Evolutionary conservation across 2,329 filamentous ascomycete genomes (phyloP).

Genomic region (Xylariales sp.): DNA sequence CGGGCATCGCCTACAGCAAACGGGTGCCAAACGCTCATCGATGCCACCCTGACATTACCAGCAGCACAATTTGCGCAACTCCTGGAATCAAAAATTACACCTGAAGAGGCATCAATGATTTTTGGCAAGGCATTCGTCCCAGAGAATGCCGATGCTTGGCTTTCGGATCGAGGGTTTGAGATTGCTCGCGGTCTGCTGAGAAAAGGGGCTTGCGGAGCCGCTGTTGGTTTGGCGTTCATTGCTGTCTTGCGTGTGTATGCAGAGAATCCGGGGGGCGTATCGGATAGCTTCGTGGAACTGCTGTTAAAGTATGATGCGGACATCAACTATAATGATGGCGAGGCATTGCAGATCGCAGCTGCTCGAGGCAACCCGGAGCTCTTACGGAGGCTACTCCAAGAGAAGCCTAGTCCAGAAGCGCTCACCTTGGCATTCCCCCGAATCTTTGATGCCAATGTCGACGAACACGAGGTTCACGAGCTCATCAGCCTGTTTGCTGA

Average conservation of each 20-base stretch:
- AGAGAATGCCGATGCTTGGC: conserved; percentile 38
- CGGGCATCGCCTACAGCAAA: conserved; percentile 50
- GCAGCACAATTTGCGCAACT: conserved; percentile 37
- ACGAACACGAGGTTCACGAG: conserved; percentile 45
- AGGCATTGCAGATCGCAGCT: conserved; percentile 50
- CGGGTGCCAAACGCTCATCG: conserved; percentile 47
- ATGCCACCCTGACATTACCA: conserved; percentile 38
- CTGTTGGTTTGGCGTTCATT: conserved; percentile 40
- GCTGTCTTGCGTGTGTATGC: conserved; percentile 40
- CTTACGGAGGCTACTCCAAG: conserved; percentile 44
- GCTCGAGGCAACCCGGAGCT: conserved; percentile 45
- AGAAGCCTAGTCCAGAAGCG: conserved; percentile 44
- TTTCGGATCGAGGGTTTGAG: conserved; percentile 40
- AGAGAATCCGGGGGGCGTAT: conserved; percentile 32
- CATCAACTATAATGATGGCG: conserved; percentile 47
- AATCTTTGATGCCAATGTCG: conserved; percentile 47
- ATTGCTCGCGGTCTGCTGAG: conserved; percentile 44
- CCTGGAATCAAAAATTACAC: conserved; percentile 35
- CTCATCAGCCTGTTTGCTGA: conserved; percentile 49
- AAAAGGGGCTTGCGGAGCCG: conserved; percentile 43
- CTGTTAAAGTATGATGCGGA: conserved; percentile 38
- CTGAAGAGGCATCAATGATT: conserved; percentile 38
- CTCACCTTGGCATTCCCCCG: conserved; percentile 50
- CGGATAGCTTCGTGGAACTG: conserved; percentile 41
- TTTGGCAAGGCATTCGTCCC: conserved; percentile 42